Base-by-base conservation (phyloP, 1,139 yeast species). In the Kluyveromyces sp. region DNA sequence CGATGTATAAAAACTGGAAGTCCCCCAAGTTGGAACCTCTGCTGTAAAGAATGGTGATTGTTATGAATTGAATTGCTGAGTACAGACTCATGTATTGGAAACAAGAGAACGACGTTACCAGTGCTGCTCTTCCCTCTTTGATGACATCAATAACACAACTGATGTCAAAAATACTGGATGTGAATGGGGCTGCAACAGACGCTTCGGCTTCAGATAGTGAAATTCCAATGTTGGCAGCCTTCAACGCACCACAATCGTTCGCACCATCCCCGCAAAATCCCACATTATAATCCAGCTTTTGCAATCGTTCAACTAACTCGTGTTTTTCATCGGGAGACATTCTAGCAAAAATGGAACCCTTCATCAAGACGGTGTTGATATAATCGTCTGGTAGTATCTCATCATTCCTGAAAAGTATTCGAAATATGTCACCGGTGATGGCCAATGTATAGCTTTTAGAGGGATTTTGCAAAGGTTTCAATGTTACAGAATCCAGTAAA, bases 291-390 rank as follows among this genome's bases (percentile, higher is more conserved):
- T 87, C 96, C 19, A 92, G 61, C 31, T 71, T 74, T 62, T 88
- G 96, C 19, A 92, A 67, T 59, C 84, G 88, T 55, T 85, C 92
- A 26, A 92, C 96, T 42, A 92, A 70, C 65, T 92, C 98, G 61
- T 92, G 96, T 60, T 92, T 92, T 60, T 92, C 99, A 64, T 92
- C 98, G 0, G 99, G 99, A 0, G 97, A 89, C 99, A 92, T 92
- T 52, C 99, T 73, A 0, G 98, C 97, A 67, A 81, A 94, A 6
- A 92, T 77, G 40, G 80, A 77, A 49, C 92, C 79, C 51, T 77
- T 79, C 69, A 88, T 70, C 44, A 94, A 70, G 57, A 92, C 73
- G 40, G 73, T 75, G 46, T 82, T 80, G 39, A 73, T 58, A 46
- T 67, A 69, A 2, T 57, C 60, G 18, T 65, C 68, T 2, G 68